A percentile compares a stretch with the other conserved stretches of the same genome.
Conservation (phyloP, 148 eudicot species). For the Rhododendron kiyosumense region DNA sequence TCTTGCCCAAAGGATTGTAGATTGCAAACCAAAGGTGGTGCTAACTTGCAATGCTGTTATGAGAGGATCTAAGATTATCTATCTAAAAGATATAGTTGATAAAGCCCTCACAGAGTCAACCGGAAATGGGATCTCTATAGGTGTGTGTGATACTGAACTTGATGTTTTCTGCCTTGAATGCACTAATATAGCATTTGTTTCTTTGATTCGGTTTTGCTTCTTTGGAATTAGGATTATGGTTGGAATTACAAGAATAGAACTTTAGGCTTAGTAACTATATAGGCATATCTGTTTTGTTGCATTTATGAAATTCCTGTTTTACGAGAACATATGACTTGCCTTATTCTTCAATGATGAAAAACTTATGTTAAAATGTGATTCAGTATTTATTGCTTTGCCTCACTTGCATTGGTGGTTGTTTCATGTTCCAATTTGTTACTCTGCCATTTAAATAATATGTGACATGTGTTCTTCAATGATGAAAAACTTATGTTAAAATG, state of each 20-base stretch:
- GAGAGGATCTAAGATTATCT: constrained; percentile 79
- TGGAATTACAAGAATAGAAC: background rate
- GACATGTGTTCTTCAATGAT: background rate
- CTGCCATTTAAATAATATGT: background rate
- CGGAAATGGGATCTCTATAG: constrained; percentile 55
- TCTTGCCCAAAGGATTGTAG: constrained; percentile 85
- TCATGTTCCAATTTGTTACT: background rate
- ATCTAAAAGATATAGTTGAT: constrained; percentile 83
- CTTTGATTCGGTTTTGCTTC: background rate
- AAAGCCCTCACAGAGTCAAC: constrained; percentile 70
- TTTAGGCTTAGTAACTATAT: background rate
- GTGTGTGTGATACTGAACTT: constrained; percentile 27
- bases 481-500: background rate
- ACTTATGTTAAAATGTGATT: background rate
- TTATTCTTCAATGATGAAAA: background rate
- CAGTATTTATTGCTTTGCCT: background rate
- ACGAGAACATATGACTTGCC: background rate
- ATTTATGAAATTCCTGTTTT: background rate
- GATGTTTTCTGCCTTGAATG: background rate
- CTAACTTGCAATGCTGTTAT: constrained; percentile 95
- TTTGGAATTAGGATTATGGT: constrained; percentile 3
- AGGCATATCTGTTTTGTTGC: background rate
- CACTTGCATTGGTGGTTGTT: background rate
- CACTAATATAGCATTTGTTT: background rate
- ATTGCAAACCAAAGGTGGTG: constrained; percentile 91